These are phyloP conservation scores for Candida montana DNA, from an alignment of 805 yeast species.

Conservation along the genomic window DNA sequence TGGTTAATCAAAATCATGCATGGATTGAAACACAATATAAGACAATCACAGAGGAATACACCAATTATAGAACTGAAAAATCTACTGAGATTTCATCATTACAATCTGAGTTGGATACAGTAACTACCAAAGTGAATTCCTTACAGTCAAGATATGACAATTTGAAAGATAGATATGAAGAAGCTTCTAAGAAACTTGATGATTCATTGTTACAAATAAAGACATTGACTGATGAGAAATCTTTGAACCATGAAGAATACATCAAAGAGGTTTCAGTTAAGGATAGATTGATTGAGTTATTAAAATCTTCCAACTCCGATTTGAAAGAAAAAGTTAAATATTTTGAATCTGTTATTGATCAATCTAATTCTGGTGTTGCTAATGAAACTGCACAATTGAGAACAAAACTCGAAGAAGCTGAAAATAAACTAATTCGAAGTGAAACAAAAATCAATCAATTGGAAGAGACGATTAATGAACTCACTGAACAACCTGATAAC, in stretches of 20 bases:
- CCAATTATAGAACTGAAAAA: constrained; percentile 23
- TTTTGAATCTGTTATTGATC: constrained; percentile 38
- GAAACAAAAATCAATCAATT: constrained; percentile 37
- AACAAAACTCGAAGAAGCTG: constrained; percentile 51
- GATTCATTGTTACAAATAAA: constrained; percentile 40
- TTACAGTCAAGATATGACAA: constrained; percentile 24
- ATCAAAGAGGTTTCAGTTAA: constrained; percentile 54
- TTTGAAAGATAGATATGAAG: constrained; percentile 31
- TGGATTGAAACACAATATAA: constrained; percentile 37
- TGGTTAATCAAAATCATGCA: constrained; percentile 35
- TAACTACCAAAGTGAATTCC: constrained; percentile 27
- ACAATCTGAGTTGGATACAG: constrained; percentile 26
- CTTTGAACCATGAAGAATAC: constrained; percentile 43
- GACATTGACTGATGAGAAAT: constrained; percentile 38
- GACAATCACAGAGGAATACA: constrained; percentile 27
- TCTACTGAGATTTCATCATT: constrained; percentile 22
- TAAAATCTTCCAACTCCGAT: constrained; percentile 49
- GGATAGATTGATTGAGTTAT: constrained; percentile 52
- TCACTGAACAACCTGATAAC: constrained; percentile 24
- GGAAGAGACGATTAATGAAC: constrained; percentile 40
- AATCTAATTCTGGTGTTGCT: constrained; percentile 18
- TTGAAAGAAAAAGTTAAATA: constrained; percentile 46
- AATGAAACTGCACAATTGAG: constrained; percentile 61
- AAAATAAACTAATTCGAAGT: constrained; percentile 40
- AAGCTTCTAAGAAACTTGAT: constrained; percentile 35